These are phyloP conservation scores for Alternaria novae-zelandiae DNA, from an alignment of 2,329 filamentous ascomycete genomes.

Conservation along the genomic window DNA sequence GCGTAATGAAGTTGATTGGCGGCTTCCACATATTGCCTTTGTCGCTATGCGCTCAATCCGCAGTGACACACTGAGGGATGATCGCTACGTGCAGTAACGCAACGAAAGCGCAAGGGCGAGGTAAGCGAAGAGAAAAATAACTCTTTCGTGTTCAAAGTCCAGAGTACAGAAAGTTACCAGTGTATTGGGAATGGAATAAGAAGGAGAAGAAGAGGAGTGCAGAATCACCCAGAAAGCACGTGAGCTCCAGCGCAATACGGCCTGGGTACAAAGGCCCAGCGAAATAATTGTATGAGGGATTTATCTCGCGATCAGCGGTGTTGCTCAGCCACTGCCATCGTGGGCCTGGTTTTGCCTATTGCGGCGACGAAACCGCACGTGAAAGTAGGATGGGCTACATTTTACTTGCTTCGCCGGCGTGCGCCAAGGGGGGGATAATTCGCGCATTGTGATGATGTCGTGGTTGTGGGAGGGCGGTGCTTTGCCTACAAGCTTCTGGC, in stretches of 20 bases:
- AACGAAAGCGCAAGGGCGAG: not conserved
- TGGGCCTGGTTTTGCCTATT: not conserved
- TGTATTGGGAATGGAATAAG: not conserved
- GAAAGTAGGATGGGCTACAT: not conserved
- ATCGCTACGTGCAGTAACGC: not conserved
- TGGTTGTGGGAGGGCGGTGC: not conserved
- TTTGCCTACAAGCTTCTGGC: not conserved
- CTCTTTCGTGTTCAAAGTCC: not conserved
- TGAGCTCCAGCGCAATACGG: not conserved
- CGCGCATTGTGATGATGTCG: not conserved
- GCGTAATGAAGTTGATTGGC: conserved; percentile 73
- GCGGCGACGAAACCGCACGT: not conserved
- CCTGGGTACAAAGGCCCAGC: not conserved
- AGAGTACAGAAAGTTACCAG: not conserved
- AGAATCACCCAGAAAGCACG: not conserved
- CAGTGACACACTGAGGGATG: conserved; percentile 2
- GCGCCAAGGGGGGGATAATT: conserved; percentile 1
- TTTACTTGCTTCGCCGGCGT: not conserved
- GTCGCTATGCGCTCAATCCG: not conserved
- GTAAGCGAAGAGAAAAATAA: not conserved
- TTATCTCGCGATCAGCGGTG: conserved; percentile 1
- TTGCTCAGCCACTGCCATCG: not conserved
- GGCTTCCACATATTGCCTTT: conserved; percentile 13
- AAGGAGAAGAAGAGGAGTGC: not conserved
- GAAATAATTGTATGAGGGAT: conserved; percentile 2